A percentile compares a stretch with the other conserved stretches of the same genome.
Conservation (phyloP, 345 rosid genomes). For the Garcia nutans region DNA sequence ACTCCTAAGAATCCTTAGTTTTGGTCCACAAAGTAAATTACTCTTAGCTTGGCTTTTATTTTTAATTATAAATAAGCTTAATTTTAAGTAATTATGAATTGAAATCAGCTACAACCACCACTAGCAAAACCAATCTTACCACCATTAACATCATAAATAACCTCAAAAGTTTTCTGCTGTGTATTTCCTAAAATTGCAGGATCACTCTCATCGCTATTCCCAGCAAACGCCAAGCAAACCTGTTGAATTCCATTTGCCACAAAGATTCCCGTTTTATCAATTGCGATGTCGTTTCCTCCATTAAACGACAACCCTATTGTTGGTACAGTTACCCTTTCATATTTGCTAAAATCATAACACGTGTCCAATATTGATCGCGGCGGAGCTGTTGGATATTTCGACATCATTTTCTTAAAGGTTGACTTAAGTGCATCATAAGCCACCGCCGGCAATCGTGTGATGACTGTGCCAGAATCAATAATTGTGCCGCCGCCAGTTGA, state of each 20-base stretch:
- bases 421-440: conserved; percentile 51
- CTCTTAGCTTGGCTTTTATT: too few relatives aligned
- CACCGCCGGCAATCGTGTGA: conserved; percentile 65
- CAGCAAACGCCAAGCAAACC: conserved; percentile 82
- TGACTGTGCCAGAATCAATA: conserved; percentile 92
- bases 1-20: too few relatives aligned
- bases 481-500: conserved; percentile 52
- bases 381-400: conserved; percentile 50
- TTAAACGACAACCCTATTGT: conserved; percentile 46
- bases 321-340: conserved; percentile 38
- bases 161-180: conserved; percentile 70
- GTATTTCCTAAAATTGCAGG: conserved; percentile 61
- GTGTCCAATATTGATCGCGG: conserved; percentile 69
- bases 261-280: conserved; percentile 46
- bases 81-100: too few relatives aligned
- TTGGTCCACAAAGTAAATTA: too few relatives aligned
- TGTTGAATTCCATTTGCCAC: conserved; percentile 39
- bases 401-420: conserved; percentile 53
- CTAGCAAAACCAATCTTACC: conserved; percentile 67
- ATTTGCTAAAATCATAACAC: conserved; percentile 59
- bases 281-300: conserved; percentile 44
- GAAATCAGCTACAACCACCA: conserved; percentile 48
- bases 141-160: conserved; percentile 60
- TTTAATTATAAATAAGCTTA: too few relatives aligned
- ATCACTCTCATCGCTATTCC: conserved; percentile 52